Base-by-base conservation (phyloP, 2,329 filamentous ascomycete genomes). In the Sodiomyces alkalinus region DNA sequence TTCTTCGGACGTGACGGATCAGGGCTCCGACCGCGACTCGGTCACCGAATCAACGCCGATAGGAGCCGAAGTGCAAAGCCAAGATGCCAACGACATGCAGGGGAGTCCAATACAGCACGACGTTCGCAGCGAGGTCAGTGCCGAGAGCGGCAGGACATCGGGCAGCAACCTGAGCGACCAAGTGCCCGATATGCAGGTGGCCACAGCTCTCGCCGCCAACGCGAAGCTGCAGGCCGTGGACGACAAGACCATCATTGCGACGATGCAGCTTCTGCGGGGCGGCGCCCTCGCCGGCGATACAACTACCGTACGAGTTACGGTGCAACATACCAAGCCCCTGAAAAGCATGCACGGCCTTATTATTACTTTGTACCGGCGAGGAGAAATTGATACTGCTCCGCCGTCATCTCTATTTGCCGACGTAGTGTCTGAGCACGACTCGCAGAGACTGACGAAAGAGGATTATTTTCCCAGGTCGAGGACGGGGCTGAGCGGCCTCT, bases 271-370 rank as follows among this genome's bases (percentile, higher is more conserved):
- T 14, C 59, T 80, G 18, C 81, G 78, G 46, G 79, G 80, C 9
- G 90, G 86, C 12, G 92, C 79, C 46, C 60, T 96, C 10, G 76
- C 85, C 0, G 90, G 90, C 11, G 90, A 96, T 41, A 70, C 69
- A 15, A 62, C 96, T 23, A 74, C 81, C 0, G 67, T 96, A 30
- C 78, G 72, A 42, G 75, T 96, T 29, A 74, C 68, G 1, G 75
- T 98, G 34, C 78, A 83, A 38, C 90, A 96, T 48, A 87, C 79
- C 34, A 92, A 92, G 50, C 69, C 75, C 33, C 72, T 96, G 44
- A 83, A 87, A 56, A 96, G 85, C 47, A 66, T 93, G 55, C 80
- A 87, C 41, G 87, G 90, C 6, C 79, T 96, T 26, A 90, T 96
- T 35, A 73, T 93, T 25, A 96, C 90, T 2, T 60, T 98, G 7